These are phyloP conservation scores for Ilyonectria robusta DNA, from an alignment of 2,329 filamentous ascomycete species.

Conservation along the genomic window DNA sequence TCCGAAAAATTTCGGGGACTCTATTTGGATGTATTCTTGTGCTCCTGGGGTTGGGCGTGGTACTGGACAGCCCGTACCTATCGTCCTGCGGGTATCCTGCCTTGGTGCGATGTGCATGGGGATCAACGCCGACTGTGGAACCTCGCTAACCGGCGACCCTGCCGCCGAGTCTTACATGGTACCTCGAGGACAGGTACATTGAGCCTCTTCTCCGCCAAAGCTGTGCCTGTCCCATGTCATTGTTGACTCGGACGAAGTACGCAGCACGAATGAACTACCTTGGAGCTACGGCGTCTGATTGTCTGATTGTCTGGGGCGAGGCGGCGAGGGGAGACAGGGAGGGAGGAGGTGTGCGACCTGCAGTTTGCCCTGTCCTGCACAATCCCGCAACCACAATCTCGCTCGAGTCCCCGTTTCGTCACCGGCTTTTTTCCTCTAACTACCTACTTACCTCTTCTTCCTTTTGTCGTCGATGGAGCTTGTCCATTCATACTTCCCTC, in stretches of 20 bases:
- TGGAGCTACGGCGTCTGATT: neutral
- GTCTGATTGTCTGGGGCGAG: constrained; percentile 10
- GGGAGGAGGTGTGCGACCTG: constrained; percentile 26
- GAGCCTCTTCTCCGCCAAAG: neutral
- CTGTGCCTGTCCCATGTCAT: neutral
- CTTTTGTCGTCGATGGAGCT: constrained; percentile 8
- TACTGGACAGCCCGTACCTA: neutral
- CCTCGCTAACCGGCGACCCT: constrained; percentile 8
- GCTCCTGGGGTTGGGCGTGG: neutral
- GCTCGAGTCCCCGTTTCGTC: constrained; percentile 15
- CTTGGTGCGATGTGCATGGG: neutral
- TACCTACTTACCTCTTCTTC: neutral
- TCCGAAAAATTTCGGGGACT: constrained; percentile 37
- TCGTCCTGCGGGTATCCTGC: neutral
- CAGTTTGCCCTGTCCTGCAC: constrained; percentile 33
- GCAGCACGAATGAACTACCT: neutral
- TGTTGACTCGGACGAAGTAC: neutral
- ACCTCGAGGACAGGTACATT: neutral
- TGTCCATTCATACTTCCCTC: neutral
- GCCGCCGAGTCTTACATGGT: neutral
- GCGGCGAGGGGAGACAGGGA: neutral
- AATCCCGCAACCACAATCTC: constrained; percentile 36
- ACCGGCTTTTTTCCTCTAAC: constrained; percentile 12
- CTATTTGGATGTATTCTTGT: constrained; percentile 34
- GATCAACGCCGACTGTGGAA: constrained; percentile 9